Evolutionary conservation across 257 asterid genomes (phyloP).

Genomic region (Solanum sejunctum): DNA sequence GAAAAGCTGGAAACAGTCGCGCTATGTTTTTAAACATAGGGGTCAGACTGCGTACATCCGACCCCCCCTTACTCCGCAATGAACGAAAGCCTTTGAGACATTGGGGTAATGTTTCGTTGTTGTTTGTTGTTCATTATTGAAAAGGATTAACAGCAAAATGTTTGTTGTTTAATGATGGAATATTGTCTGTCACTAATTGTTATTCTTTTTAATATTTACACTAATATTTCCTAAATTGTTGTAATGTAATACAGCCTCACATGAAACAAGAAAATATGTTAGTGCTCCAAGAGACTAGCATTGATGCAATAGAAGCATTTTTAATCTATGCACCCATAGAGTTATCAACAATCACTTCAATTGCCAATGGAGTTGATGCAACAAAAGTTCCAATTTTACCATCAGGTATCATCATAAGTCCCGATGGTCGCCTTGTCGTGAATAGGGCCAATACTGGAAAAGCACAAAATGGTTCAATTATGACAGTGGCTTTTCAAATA

Average conservation of each 20-base stretch:
- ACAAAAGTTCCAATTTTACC: conserved; percentile 34
- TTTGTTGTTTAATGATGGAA: neutral
- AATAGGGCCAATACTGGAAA: neutral
- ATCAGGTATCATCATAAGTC: conserved; percentile 50
- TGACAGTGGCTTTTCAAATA: conserved; percentile 46
- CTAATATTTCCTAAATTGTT: neutral
- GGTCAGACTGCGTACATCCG: too few species aligned
- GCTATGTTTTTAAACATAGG: too few species aligned
- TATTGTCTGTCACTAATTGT: neutral
- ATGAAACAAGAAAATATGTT: conserved; percentile 29
- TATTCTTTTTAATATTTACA: neutral
- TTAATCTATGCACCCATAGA: conserved; percentile 44
- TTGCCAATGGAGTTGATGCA: conserved; percentile 28
- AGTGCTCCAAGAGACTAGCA: conserved; percentile 52
- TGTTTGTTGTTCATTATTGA: neutral
- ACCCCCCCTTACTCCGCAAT: too few species aligned
- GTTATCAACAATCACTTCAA: conserved; percentile 8
- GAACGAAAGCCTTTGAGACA: too few species aligned
- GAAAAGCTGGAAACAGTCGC: too few species aligned
- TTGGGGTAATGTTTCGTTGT: too few species aligned
- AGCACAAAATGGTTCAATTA: conserved; percentile 27
- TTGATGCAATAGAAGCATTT: conserved; percentile 34
- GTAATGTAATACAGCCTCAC: conserved; percentile 25
- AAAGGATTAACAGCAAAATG: neutral
- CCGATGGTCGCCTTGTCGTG: conserved; percentile 17